phyloP scores from a whole-genome alignment of 441 rosid species.

The Breynia disticha region DNA sequence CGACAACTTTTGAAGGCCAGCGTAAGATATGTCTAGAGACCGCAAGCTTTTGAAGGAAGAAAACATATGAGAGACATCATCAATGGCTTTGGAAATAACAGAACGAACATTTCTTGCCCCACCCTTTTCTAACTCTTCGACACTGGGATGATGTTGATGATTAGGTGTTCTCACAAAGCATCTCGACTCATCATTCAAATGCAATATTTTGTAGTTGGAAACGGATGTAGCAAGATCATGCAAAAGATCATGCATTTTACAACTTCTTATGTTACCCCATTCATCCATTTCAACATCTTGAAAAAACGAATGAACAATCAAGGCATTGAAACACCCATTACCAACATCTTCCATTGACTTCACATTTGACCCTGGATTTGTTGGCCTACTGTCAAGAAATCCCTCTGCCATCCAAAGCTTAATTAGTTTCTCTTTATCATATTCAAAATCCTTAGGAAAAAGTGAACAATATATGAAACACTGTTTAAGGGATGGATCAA shows the following conservation, averaged over 20 bases:
- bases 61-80: not conserved
- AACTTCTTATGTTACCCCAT: not conserved
- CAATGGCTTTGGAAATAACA: no score
- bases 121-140: no score
- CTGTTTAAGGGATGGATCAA: no score
- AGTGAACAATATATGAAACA: not conserved
- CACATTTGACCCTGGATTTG: not conserved
- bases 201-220: no score
- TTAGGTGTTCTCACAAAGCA: no score
- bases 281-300: not conserved
- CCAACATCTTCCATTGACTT: not conserved
- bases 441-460: not conserved
- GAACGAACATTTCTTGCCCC: no score
- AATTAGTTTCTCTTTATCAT: not conserved
- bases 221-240: not conserved
- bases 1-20: constrained; percentile 8
- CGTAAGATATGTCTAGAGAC: constrained; percentile 4
- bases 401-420: not conserved
- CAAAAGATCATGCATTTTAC: not conserved
- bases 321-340: not conserved
- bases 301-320: not conserved
- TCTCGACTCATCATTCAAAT: no score
- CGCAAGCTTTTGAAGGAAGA: constrained; percentile 12
- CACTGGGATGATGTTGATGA: no score
- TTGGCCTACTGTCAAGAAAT: not conserved